These are phyloP conservation scores for Cupressus sempervirens DNA, from an alignment of 75 land plant species.

Conservation along the genomic window DNA sequence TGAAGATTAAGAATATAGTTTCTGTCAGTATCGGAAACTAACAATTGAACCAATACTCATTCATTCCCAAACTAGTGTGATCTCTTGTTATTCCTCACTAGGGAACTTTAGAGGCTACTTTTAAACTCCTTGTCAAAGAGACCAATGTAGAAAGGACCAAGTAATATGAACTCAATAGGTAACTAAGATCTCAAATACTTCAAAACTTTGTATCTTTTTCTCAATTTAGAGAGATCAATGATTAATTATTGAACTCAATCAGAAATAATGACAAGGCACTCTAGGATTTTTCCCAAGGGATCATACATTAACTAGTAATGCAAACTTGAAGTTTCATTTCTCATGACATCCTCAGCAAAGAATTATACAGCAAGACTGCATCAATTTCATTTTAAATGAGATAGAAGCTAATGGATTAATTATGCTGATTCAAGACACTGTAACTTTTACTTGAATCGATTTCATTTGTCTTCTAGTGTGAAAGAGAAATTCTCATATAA, in stretches of 20 bases:
- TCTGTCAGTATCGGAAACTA: too few species aligned
- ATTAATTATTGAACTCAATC: not conserved
- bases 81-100: too few species aligned
- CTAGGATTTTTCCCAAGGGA: not conserved
- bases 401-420: not conserved
- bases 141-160: too few species aligned
- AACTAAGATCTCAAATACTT: not conserved
- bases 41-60: too few species aligned
- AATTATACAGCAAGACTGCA: not conserved
- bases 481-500: not conserved
- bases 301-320: not conserved
- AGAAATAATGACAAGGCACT: not conserved
- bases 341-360: not conserved
- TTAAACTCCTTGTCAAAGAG: too few species aligned
- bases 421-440: not conserved
- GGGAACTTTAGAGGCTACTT: too few species aligned
- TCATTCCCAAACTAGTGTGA: too few species aligned
- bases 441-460: not conserved
- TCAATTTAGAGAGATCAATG: not conserved
- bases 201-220: not conserved
- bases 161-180: not conserved
- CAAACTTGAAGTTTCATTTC: too few species aligned
- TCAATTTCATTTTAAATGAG: not conserved
- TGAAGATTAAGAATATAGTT: too few species aligned
- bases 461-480: not conserved